phyloP scores from a whole-genome alignment of 2,329 filamentous ascomycete genomes.

The Pseudogymnoascus sp. region DNA sequence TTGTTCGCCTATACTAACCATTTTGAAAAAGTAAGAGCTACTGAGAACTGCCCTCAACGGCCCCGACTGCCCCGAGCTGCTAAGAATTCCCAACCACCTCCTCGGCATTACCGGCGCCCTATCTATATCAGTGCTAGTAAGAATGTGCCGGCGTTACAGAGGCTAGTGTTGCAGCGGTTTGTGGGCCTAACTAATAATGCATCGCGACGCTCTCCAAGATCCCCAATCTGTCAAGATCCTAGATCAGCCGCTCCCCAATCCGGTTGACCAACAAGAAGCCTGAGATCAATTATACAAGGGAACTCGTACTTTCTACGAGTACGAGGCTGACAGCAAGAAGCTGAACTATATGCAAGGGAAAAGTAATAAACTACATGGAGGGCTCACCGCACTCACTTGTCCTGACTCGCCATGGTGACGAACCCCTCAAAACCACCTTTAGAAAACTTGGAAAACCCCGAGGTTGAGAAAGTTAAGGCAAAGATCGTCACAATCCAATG shows the following conservation, averaged over 20 bases:
- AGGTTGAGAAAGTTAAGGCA: not conserved
- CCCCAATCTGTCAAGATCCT: not conserved
- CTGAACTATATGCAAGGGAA: not conserved
- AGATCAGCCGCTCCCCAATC: not conserved
- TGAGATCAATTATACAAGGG: not conserved
- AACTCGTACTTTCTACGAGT: not conserved
- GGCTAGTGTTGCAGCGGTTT: not conserved
- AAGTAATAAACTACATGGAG: not conserved
- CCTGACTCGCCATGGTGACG: not conserved
- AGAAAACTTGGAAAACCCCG: not conserved
- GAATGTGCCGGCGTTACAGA: not conserved
- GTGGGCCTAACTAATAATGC: not conserved
- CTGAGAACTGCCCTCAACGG: not conserved
- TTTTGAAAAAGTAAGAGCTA: not conserved
- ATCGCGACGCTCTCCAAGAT: not conserved
- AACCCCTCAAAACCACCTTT: not conserved
- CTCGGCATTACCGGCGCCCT: not conserved
- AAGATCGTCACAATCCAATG: not conserved
- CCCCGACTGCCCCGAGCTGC: not conserved
- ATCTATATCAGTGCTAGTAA: not conserved
- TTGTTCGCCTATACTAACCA: not conserved
- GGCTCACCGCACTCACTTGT: not conserved
- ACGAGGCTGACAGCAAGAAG: not conserved
- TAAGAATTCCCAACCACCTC: not conserved
- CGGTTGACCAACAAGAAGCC: not conserved